Evolutionary conservation across 1,139 yeast species (phyloP), one percentile per base, ranked within the genome.

Genomic region (Magnusiomyces fungicola): DNA sequence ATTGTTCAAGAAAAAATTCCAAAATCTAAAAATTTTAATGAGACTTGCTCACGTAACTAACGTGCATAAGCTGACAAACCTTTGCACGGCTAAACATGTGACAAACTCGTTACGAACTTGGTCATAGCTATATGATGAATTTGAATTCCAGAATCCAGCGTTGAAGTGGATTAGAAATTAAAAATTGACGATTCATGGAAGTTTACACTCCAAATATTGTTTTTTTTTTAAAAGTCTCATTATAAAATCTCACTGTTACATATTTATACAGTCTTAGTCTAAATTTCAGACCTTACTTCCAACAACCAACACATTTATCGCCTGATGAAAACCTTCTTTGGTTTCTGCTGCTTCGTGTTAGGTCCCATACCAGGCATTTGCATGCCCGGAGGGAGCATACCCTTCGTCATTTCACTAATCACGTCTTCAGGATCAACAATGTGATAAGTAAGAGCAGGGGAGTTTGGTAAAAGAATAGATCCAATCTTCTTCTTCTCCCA

Each of bases 311-410:
- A 22, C 6, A 14, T 19, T 38, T 38, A 38, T 23, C 41, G 41
- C 29, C 44, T 27, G 14, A 41, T 30, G 21, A 41, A 41, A 41
- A 41, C 23, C 44, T 41, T 41, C 18, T 41, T 41, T 24, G 44
- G 36, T 29, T 29, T 41, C 29, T 41, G 44, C 16, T 19, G 27
- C 19, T 21, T 21, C 39, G 19, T 36, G 12, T 21, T 21, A 3
- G 39, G 23, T 12, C n/a, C n/a, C 3, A 30, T 23, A 21, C 36
- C 44, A 9, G 21, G 36, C 3, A 34, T 32, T 6, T 30, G 32
- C n/a, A 27, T 27, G 9, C n/a, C 24, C 6, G 36, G 36, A 16
- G 33, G 33, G 12, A 40, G 12, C 44, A 41, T 41, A n/a, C 23
- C 24, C 29, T 41, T 27, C 19, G 44, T 16, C 33, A 41, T 29